Percentiles rank a stretch among this genome's conserved stretches.
These are phyloP conservation scores for Ogataea dorogensis DNA, from an alignment of 805 yeast genomes.

Conservation along the genomic window DNA sequence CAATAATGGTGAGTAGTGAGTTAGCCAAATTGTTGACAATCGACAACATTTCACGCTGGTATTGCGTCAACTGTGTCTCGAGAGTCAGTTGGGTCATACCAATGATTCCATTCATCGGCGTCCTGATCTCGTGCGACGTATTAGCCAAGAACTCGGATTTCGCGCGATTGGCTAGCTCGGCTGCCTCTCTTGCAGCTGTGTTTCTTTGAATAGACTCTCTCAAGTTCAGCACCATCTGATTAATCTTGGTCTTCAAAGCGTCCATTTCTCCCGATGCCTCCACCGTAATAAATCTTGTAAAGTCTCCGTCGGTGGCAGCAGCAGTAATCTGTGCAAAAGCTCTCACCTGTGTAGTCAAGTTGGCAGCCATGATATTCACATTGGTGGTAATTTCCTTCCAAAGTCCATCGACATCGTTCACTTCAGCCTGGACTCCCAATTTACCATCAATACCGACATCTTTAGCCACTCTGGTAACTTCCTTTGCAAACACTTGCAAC, in stretches of 20 bases:
- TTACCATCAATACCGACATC: constrained; percentile 94
- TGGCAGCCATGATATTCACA: constrained; percentile 93
- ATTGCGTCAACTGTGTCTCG: constrained; percentile 86
- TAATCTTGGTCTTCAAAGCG: constrained; percentile 59
- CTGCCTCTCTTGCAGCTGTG: constrained; percentile 93
- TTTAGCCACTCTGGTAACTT: constrained; percentile 85
- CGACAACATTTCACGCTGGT: constrained; percentile 87
- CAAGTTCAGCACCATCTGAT: constrained; percentile 82
- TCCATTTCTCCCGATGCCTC: constrained; percentile 93
- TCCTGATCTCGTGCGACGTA: constrained; percentile 84
- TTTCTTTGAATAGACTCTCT: constrained; percentile 88
- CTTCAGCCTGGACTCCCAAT: constrained; percentile 89
- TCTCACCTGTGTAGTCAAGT: constrained; percentile 86
- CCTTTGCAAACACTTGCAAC: constrained; percentile 81
- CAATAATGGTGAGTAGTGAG: constrained; percentile 80
- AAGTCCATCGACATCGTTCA: constrained; percentile 83
- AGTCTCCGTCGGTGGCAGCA: constrained; percentile 92
- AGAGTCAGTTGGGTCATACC: constrained; percentile 90
- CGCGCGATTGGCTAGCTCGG: constrained; percentile 85
- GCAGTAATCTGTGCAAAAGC: constrained; percentile 93
- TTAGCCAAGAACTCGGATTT: constrained; percentile 89
- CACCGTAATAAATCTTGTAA: constrained; percentile 84
- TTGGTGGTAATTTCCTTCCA: constrained; percentile 92
- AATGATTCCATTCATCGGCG: constrained; percentile 90
- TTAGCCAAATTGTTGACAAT: constrained; percentile 88